Base-by-base conservation (phyloP, 805 yeast species). In the Cyberlindnera mycetangii region DNA sequence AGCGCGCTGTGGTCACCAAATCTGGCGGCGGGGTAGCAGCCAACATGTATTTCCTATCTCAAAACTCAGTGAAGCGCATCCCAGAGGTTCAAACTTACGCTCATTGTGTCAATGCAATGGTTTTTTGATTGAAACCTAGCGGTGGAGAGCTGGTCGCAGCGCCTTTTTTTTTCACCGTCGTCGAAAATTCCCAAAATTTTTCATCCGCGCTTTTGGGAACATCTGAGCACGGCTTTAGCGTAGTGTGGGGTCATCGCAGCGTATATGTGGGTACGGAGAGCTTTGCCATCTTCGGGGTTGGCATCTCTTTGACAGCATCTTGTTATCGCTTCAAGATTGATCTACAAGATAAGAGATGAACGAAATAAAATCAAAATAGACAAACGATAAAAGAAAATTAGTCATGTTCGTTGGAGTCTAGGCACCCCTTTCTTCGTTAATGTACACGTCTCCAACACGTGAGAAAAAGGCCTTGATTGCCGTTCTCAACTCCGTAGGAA, bases 391-490 rank as follows among this genome's bases (percentile, higher is more conserved):
- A 18, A 5, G 6, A 32, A 32, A 19, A 32, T 32, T 32, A 19
- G 35, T 32, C 35, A 15, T 34, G 28, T 21, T 18, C 28, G n/a
- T 12, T 14, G 4, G 11, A 5, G n/a, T 17, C 28, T 18, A 27
- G 12, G 25, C 12, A 9, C 44, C 39, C 9, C 20, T 42, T 17
- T 44, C 52, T 6, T 52, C 58, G 15, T 56, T 55, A 34, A 71
- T 53, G 51, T 71, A 74, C 27, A 75, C 66, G 39, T 75, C 76
- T 1, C 84, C 84, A 6, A 76, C 76, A 44, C 83, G 66, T 2
- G 71, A 58, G 53, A 85, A 71, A 59, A 83, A 85, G 32, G 69
- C 71, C 61, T 75, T 76, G 31, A 85, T 67, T 0, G 89, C 82
- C 3, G 65, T 58, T 52, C 92, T 70, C 52, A 85, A 64, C 48